Evolutionary conservation across 345 rosid genomes (phyloP), one percentile per base, ranked within the genome.

Genomic region (Syzygium grande): DNA sequence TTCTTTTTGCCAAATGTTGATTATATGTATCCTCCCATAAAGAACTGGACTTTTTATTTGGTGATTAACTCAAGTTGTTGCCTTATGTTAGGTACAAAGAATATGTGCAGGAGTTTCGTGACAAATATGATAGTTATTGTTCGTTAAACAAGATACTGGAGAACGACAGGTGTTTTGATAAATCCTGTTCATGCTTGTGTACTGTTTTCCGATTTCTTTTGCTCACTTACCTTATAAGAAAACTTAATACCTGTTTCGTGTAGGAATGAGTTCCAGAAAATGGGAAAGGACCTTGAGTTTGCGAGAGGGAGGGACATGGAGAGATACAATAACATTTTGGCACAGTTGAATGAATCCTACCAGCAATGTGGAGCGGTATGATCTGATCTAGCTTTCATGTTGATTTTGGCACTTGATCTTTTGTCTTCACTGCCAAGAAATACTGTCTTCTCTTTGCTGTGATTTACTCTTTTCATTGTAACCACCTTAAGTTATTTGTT

Each of bases 71-170:
- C 38, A 59, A 61, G 52, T 51, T 16, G 30, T 84, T 27, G 10
- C 85, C 29, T 78, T 49, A 41, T 92, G 79, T 86, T 90, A 98
- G 99, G 96, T 96, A 95, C 89, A 89, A 92, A 89, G 98, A 96
- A 85, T 98, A 94, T 85, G 68, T 94, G 91, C 94, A 94, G 89
- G 99, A 98, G 90, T 98, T 90, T 89, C 87, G 85, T 87, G 98
- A 96, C 84, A 98, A 98, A 90, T 96, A 96, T 51, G 97, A 93
- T 38, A 89, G 92, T 90, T 98, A 98, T 92, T 87, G 91, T 92
- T 92, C 97, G 38, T 85, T 98, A 90, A 92, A 95, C 94, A 95
- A 93, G 93, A 91, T 88, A 89, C 91, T 98, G 61, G 97, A 95
- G 90, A 92, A 89, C 89, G 87, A 95, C 95, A 98, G 99, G 99